These are phyloP conservation scores for Penicillium daleae DNA, from an alignment of 495 filamentous ascomycete genomes.

Conservation along the genomic window DNA sequence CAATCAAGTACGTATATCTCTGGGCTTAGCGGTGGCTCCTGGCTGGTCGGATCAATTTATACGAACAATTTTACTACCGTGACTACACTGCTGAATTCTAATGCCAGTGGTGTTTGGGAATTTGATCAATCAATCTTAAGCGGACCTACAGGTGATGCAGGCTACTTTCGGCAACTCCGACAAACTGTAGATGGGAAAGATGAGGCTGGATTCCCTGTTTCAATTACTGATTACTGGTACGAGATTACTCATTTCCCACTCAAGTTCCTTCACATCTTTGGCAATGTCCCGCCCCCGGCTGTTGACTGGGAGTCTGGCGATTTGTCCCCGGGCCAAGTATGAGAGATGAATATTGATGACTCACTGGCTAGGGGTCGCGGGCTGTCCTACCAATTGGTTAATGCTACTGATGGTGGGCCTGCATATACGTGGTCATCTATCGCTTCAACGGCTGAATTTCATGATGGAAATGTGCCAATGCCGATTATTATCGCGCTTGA, in stretches of 20 bases:
- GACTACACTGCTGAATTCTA: neutral
- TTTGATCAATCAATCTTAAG: conserved; percentile 5
- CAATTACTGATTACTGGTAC: conserved; percentile 67
- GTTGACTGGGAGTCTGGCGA: neutral
- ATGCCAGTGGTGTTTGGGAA: conserved; percentile 37
- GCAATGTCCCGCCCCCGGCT: too few relatives aligned
- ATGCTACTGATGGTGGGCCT: conserved; percentile 67
- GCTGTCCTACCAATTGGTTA: conserved; percentile 80
- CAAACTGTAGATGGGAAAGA: neutral
- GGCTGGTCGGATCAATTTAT: conserved; percentile 77
- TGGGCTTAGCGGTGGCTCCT: conserved; percentile 78
- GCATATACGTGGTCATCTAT: conserved; percentile 87
- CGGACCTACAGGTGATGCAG: neutral
- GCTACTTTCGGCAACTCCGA: neutral
- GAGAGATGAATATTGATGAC: conserved; percentile 52
- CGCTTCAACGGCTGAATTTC: conserved; percentile 66
- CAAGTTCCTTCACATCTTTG: too few relatives aligned
- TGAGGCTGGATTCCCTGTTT: conserved; percentile 2
- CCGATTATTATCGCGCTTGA: neutral
- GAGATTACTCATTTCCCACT: conserved; percentile 60
- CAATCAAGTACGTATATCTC: conserved; percentile 78
- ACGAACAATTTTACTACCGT: conserved; percentile 77
- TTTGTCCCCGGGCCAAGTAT: neutral
- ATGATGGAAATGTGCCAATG: conserved; percentile 40
- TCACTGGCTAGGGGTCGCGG: conserved; percentile 85